Evolutionary conservation across 192 early-diverging fungal species (phyloP), one percentile per base, ranked within the genome.

Genomic region (Backusella sp.): DNA sequence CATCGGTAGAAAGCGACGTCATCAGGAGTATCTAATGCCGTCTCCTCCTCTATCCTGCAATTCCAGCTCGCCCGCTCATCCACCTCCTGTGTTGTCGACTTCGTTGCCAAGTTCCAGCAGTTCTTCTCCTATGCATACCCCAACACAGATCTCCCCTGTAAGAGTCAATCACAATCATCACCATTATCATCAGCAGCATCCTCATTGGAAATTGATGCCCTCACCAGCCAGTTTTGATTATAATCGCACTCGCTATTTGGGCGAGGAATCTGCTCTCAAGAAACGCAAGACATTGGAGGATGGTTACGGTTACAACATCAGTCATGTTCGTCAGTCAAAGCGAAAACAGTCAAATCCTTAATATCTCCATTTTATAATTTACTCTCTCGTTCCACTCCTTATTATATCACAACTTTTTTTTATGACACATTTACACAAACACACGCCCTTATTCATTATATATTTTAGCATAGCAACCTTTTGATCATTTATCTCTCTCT

Each of bases 61-160:
- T 28, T 72, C 72, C 17, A 52, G 32, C 28, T 49, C 42, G 30
- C 70, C 70, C 26, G 28, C 66, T 6, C 66, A 35, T 68, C 66
- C 35, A 6, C 75, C 75, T 26, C 77, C 77, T 35, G 77, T 79
- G 6, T 37, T 79, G 8, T 70, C 72, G n/a, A 35, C 46, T 26
- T 66, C 77, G n/a, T 35, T 79, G 19, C 77, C 77, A 19, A 73
- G 72, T 42, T 79, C 77, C 0, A 74, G n/a, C 23, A 68, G 74
- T 36, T 79, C 77, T 19, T 79, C 77, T 53, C 77, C 77, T 53
- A 36, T 73, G 23, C 77, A 79, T 37, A 79, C 77, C 9, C 77
- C 77, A 49, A 69, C 73, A 32, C 73, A 74, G 42, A 74, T 79
- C 6, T 79, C 77, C 17, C 77, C 77, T 37, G 44, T 77, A 26